Percentiles rank a stretch among this genome's conserved stretches.
Evolutionary conservation across 1,139 yeast species (phyloP).

Genomic region (Lodderomyces pseudojiufengensis): DNA sequence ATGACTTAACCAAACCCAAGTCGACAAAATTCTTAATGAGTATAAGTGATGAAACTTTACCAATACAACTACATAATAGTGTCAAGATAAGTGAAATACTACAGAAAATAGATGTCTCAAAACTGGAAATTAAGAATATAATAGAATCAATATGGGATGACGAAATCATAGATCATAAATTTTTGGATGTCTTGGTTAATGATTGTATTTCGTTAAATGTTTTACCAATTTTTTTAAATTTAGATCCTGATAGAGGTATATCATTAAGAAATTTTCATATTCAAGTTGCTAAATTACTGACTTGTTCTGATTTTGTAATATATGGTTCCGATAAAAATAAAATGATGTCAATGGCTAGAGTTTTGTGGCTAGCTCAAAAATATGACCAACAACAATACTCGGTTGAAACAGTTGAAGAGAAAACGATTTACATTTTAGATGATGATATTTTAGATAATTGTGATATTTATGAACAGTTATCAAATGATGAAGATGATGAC

Average conservation of each 20-base stretch:
- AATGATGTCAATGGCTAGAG: conserved; percentile 43
- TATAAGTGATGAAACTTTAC: conserved; percentile 27
- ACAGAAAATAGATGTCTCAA: conserved; percentile 39
- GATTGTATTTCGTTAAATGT: conserved; percentile 46
- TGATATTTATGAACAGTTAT: conserved; percentile 3
- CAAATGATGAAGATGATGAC: conserved; percentile 2
- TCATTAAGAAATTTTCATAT: conserved; percentile 73
- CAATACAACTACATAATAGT: conserved; percentile 52
- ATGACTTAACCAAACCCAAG: conserved; percentile 15
- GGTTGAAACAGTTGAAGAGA: conserved; percentile 5
- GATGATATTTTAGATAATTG: conserved; percentile 3
- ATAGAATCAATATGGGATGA: conserved; percentile 19
- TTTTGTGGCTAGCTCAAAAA: conserved; percentile 55
- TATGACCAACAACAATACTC: conserved; percentile 20
- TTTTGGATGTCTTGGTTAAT: conserved; percentile 22
- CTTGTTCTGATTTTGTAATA: conserved; percentile 65
- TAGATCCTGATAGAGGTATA: conserved; percentile 67
- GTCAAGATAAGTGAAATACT: conserved; percentile 60
- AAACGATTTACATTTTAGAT: conserved; percentile 18
- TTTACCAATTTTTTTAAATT: conserved; percentile 50
- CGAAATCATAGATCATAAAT: conserved; percentile 3
- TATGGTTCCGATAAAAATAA: conserved; percentile 42
- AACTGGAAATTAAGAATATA: conserved; percentile 28
- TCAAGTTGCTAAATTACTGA: conserved; percentile 68
- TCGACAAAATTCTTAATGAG: conserved; percentile 48